phyloP scores from a whole-genome alignment of 139 green algal genomes.

The Chloropicon primus region DNA sequence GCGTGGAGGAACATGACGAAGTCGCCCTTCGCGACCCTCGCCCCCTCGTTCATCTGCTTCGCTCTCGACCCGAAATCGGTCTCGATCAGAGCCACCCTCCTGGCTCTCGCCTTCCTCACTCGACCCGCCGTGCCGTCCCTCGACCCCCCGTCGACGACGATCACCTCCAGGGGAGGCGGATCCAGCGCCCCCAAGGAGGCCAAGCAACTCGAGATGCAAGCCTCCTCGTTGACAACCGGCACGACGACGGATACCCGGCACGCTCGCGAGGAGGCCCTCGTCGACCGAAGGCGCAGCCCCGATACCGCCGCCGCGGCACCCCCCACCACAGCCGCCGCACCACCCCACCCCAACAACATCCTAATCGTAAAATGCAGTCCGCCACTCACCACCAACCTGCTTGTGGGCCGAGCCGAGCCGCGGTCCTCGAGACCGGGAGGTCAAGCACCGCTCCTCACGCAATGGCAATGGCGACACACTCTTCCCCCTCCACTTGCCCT shows the following conservation, averaged over 20 bases:
- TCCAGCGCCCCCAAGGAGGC: conserved; percentile 21
- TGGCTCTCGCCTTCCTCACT: conserved; percentile 14
- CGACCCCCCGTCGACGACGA: conserved; percentile 64
- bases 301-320: no score
- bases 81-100: conserved; percentile 16
- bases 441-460: no score
- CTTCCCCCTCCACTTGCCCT: no score
- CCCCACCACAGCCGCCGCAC: no score
- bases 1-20: conserved; percentile 50
- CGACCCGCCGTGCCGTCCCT: conserved; percentile 29
- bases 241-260: conserved; percentile 31
- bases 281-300: no score
- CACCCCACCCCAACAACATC: no score
- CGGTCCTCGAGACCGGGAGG: no score
- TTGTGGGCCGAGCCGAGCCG: no score
- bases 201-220: conserved; percentile 23
- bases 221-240: conserved; percentile 48
- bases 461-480: no score
- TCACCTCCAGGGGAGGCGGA: conserved; percentile 41
- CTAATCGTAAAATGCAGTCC: no score
- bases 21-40: conserved; percentile 20
- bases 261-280: no score
- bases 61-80: conserved; percentile 12
- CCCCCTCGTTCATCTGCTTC: conserved; percentile 64
- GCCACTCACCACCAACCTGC: no score